These are phyloP conservation scores for Penicillium sp. DNA, from an alignment of 2,329 filamentous ascomycete species.

Conservation along the genomic window DNA sequence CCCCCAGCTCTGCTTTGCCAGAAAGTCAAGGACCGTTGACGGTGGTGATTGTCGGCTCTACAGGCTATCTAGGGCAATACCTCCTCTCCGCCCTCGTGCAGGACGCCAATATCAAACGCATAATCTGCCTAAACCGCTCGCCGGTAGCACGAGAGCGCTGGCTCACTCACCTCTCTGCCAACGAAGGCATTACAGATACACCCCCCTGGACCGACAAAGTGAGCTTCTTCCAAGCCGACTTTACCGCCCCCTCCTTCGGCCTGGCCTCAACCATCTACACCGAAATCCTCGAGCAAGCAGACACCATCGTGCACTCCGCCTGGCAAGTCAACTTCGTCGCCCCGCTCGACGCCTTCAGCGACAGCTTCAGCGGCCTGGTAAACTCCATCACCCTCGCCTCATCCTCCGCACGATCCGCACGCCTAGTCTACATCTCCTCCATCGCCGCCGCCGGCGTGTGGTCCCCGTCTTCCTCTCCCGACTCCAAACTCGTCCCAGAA, in stretches of 20 bases:
- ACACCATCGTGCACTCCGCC: conserved; percentile 5
- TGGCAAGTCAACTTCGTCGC: conserved; percentile 9
- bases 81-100: neutral
- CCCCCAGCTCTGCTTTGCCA: neutral
- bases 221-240: neutral
- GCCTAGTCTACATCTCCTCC: conserved; percentile 1
- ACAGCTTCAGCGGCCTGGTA: conserved; percentile 4
- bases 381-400: conserved; percentile 4
- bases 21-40: neutral
- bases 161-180: neutral
- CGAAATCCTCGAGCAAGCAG: neutral
- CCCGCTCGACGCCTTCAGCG: conserved; percentile 2
- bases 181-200: neutral
- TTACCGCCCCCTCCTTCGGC: neutral
- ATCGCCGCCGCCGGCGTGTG: neutral
- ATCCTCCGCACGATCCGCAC: neutral
- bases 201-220: neutral
- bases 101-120: neutral
- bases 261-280: neutral
- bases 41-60: conserved; percentile 2
- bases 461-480: neutral
- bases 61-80: conserved; percentile 7
- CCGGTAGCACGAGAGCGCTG: neutral
- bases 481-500: conserved; percentile 1
- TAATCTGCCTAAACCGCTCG: conserved; percentile 6